Evolutionary conservation across 2,329 filamentous ascomycete species (phyloP), one percentile per base, ranked within the genome.

Genomic region (Aphanoascus verrucosus): DNA sequence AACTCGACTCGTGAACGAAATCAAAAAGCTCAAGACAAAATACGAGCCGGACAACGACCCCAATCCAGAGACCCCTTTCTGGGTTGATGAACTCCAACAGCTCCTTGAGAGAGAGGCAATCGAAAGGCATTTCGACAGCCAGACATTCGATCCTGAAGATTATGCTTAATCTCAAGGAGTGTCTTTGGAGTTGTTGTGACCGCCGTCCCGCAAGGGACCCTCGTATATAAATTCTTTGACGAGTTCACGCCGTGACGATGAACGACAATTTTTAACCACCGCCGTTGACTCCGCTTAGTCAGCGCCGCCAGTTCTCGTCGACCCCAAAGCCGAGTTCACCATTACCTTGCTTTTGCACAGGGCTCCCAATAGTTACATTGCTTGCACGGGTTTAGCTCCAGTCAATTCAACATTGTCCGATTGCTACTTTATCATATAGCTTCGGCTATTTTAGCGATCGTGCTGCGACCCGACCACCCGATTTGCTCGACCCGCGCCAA

Each of bases 1-100:
- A 46, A 42, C 46, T 34, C 50, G 50, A 32, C 50, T 52, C 32
- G 50, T 42, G 5, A 35, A 52, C 6, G 50, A 52, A 31, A 40
- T 46, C 20, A 37, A 42, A 46, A 19, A 46, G 23, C 42, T 52
- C 34, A 52, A 46, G 35, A 14, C 34, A 5, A 38, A 28, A 17
- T 46, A 52, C 42, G 50, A 46, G 50, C 41, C 50, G 15, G 2
- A 17, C 32, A 46, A 52, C 41, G 32, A 40, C 19, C 40, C 34
- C n/a, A 52, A 40, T 42, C 50, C 6, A 6, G 34, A n/a, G n/a
- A 52, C 50, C 14, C 50, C 50, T 12, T 19, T 52, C 32, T 46
- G 41, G 34, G 43, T 52, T n/a, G 6, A 37, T 14, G 41, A 19
- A 11, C 12, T 52, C 3, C 50, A 52, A 34, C 50, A 31, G 20